phyloP scores from a whole-genome alignment of 140 eudicot species.

The Flaveria floridana region DNA sequence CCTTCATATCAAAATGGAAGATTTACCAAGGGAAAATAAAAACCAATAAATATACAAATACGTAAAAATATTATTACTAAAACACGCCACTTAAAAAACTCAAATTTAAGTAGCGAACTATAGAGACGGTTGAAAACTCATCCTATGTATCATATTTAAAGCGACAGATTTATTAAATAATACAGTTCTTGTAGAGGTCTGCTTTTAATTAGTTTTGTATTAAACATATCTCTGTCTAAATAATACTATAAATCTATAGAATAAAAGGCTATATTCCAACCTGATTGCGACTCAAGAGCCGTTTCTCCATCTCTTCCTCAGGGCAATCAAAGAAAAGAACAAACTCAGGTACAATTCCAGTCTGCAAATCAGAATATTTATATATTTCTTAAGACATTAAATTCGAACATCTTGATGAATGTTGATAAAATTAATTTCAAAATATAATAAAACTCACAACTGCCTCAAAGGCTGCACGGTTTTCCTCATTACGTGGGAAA shows the following conservation, averaged over 20 bases:
- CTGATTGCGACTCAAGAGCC: constrained; percentile 86
- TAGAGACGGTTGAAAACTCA: too few species aligned
- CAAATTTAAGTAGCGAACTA: not conserved
- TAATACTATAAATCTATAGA: not conserved
- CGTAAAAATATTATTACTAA: not conserved
- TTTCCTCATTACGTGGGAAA: constrained; percentile 95
- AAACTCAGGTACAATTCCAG: constrained; percentile 75
- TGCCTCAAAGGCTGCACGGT: constrained; percentile 85
- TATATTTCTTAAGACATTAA: not conserved
- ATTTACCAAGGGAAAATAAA: constrained; percentile 1
- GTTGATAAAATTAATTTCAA: not conserved
- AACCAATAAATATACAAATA: not conserved
- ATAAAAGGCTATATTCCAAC: constrained; percentile 29
- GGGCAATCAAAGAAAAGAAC: constrained; percentile 88
- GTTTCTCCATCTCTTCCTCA: constrained; percentile 92
- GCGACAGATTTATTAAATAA: too few species aligned
- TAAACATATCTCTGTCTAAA: too few species aligned
- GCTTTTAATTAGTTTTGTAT: not conserved
- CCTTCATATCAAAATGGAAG: constrained; percentile 43
- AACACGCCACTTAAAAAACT: too few species aligned
- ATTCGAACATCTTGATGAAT: constrained; percentile 2
- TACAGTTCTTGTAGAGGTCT: too few species aligned
- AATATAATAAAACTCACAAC: constrained; percentile 51
- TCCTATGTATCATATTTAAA: too few species aligned
- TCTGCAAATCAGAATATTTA: constrained; percentile 42